Conservation (phyloP, 2,329 filamentous ascomycete species). For the Colletotrichum agaves region DNA sequence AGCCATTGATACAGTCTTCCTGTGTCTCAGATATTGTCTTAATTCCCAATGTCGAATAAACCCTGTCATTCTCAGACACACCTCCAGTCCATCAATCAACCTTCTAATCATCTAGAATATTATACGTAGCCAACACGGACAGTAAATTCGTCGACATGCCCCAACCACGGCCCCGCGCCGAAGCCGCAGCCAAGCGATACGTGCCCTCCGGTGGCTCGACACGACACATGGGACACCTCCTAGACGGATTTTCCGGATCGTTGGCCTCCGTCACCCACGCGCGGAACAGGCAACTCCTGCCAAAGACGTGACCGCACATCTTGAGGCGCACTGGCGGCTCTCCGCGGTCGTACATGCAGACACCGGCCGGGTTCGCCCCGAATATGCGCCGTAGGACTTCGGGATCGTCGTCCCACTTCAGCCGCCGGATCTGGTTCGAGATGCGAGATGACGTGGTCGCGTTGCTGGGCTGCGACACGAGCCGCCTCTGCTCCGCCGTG, state of each 20-base stretch:
- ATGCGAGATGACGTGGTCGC: neutral
- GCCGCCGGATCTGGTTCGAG: conserved; percentile 11
- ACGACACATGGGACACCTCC: conserved; percentile 11
- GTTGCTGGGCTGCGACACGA: neutral
- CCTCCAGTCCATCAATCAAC: too few species aligned
- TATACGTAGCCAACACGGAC: neutral
- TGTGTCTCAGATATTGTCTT: too few species aligned
- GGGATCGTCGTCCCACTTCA: conserved; percentile 10
- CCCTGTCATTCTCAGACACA: too few species aligned
- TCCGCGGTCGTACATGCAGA: neutral
- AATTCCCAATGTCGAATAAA: too few species aligned
- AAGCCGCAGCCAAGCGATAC: conserved; percentile 9
- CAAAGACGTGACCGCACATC: conserved; percentile 18
- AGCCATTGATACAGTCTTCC: too few species aligned
- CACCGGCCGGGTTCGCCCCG: neutral
- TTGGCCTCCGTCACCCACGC: conserved; percentile 12
- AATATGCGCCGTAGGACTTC: neutral
- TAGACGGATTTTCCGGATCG: neutral
- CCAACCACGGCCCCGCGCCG: neutral
- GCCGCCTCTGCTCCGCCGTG: neutral
- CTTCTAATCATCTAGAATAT: too few species aligned
- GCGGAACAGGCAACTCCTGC: conserved; percentile 25
- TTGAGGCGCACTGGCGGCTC: conserved; percentile 26
- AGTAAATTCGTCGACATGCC: neutral
- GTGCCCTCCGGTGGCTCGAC: neutral